These are phyloP conservation scores for Pontederia paniculata DNA, from an alignment of 176 grass and related monocot genomes.

Conservation along the genomic window DNA sequence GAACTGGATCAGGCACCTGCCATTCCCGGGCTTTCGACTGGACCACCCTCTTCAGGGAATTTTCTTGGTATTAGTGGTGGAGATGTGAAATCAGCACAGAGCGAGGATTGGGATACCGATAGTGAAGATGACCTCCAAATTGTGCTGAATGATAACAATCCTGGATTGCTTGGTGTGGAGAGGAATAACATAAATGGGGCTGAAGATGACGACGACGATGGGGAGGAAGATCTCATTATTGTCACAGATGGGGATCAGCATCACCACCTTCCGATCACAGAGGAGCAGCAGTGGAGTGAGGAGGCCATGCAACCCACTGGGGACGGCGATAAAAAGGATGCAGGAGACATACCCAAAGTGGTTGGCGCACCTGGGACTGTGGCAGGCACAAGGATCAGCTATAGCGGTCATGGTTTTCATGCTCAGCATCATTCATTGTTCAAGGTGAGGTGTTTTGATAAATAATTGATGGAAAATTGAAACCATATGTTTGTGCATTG, in stretches of 20 bases:
- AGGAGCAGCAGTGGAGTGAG: conserved; percentile 88
- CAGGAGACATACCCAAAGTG: conserved; percentile 27
- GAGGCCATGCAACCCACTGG: conserved; percentile 23
- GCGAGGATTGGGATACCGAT: conserved; percentile 86
- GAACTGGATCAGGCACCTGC: conserved; percentile 30
- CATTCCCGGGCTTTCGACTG: conserved; percentile 69
- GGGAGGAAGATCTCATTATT: conserved; percentile 58
- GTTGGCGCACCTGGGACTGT: conserved; percentile 18
- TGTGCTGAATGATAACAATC: conserved; percentile 80
- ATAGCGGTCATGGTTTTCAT: conserved; percentile 63
- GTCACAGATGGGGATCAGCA: conserved; percentile 46
- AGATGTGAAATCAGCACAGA: conserved; percentile 22
- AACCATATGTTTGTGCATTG: neutral
- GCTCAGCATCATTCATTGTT: conserved; percentile 85
- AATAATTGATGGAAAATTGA: neutral
- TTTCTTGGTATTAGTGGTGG: neutral
- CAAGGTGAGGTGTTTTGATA: conserved; percentile 69
- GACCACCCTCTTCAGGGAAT: neutral
- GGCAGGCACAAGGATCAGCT: conserved; percentile 43
- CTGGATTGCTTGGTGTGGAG: conserved; percentile 21
- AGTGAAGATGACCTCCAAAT: conserved; percentile 97
- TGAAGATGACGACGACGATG: conserved; percentile 68
- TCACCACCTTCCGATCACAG: conserved; percentile 51
- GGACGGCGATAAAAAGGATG: conserved; percentile 69
- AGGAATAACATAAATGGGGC: conserved; percentile 21